A percentile compares a stretch with the other conserved stretches of the same genome.
Evolutionary conservation across 139 green algal genomes (phyloP).

Genomic region (Coccomyxa sp.): DNA sequence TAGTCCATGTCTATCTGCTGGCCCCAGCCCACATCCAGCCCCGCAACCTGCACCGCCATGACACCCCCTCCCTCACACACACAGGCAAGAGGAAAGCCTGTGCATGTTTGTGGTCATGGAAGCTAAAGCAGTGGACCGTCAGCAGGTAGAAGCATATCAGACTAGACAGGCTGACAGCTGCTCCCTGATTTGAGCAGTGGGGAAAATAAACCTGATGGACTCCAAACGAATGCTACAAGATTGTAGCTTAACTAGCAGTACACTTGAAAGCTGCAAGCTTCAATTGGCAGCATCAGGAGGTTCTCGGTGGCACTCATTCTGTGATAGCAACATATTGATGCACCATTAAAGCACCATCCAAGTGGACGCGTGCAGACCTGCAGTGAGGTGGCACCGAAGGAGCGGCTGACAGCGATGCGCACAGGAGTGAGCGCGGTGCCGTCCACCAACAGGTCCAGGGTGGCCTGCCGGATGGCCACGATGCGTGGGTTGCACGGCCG

Average conservation of each 20-base stretch:
- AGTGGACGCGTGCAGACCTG: not conserved
- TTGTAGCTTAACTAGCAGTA: too few species aligned
- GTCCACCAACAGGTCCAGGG: constrained; percentile 75
- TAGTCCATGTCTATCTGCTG: constrained; percentile 48
- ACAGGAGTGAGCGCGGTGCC: constrained; percentile 2
- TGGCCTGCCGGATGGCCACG: constrained; percentile 72
- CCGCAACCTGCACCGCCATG: constrained; percentile 63
- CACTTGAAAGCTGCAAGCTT: too few species aligned
- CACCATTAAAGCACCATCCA: too few species aligned
- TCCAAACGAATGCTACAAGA: too few species aligned
- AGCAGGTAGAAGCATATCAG: too few species aligned
- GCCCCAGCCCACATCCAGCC: constrained; percentile 93
- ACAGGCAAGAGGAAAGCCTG: not conserved
- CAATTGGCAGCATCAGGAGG: too few species aligned
- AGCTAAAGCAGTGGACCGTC: not conserved
- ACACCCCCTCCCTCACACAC: not conserved
- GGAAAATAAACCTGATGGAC: too few species aligned
- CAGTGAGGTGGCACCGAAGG: not conserved
- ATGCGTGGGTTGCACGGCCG: constrained; percentile 57
- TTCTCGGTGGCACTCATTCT: too few species aligned
- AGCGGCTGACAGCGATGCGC: constrained; percentile 7
- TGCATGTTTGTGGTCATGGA: not conserved
- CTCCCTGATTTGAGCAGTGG: too few species aligned
- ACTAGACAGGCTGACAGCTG: too few species aligned
- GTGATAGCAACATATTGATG: too few species aligned